These are phyloP conservation scores for Novymonas esmeraldas DNA, from an alignment of 208 protist genomes.

Conservation along the genomic window DNA sequence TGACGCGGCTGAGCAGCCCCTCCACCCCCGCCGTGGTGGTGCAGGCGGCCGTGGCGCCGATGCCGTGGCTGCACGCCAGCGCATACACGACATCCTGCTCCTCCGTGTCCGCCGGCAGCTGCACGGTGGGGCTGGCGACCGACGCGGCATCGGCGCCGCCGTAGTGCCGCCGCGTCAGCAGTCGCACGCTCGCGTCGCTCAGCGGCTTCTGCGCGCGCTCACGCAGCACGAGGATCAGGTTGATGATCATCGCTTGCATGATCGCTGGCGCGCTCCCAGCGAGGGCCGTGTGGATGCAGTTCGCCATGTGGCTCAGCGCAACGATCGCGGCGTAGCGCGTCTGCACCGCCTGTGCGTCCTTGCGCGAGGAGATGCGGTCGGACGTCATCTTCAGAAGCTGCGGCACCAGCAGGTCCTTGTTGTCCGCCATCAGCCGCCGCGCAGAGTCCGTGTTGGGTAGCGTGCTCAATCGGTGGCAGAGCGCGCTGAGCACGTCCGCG, in stretches of 20 bases:
- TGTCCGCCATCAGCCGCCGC: conserved; percentile 64
- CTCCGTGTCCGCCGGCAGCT: conserved; percentile 37
- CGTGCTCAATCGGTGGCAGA: conserved; percentile 60
- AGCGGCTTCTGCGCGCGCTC: conserved; percentile 32
- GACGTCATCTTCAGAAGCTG: conserved; percentile 67
- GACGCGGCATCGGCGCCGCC: conserved; percentile 10
- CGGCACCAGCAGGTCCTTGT: conserved; percentile 57
- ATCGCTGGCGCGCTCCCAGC: conserved; percentile 38
- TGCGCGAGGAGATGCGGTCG: conserved; percentile 25
- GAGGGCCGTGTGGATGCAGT: conserved; percentile 54
- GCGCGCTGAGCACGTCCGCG: conserved; percentile 59
- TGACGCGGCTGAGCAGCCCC: conserved; percentile 43
- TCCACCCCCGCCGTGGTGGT: conserved; percentile 60
- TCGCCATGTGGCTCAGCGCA: conserved; percentile 56
- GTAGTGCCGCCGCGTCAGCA: conserved; percentile 21
- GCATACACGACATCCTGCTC: conserved; percentile 42
- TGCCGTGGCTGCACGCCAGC: conserved; percentile 47
- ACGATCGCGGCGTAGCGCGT: conserved; percentile 63
- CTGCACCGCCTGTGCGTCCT: conserved; percentile 34
- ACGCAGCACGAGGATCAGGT: conserved; percentile 53
- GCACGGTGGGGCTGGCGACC: conserved; percentile 25
- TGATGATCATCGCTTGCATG: conserved; percentile 52
- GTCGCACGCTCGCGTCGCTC: conserved; percentile 17
- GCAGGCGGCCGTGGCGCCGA: conserved; percentile 60
- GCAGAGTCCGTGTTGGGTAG: conserved; percentile 53